A percentile compares a stretch with the other conserved stretches of the same genome.
Evolutionary conservation across 2,329 filamentous ascomycete genomes (phyloP).

Genomic region (Aspergillus aculeatinus): DNA sequence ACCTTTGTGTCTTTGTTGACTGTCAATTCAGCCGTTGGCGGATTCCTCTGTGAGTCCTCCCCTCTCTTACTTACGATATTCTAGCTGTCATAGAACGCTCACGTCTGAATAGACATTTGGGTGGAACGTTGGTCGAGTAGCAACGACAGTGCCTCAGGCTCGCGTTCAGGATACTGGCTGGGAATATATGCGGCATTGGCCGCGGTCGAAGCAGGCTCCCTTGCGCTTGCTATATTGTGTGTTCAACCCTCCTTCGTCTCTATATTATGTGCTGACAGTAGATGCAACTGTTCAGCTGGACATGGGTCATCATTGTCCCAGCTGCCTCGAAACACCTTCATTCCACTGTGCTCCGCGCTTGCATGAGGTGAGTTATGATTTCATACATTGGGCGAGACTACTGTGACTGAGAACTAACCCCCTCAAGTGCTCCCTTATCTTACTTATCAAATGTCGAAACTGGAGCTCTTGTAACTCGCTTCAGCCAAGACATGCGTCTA

Average conservation of each 20-base stretch:
- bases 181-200: conserved; percentile 19
- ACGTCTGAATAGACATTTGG: conserved; percentile 7
- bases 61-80: too few relatives aligned
- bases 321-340: conserved; percentile 25
- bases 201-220: conserved; percentile 7
- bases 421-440: conserved; percentile 36
- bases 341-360: conserved; percentile 17
- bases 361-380: too few relatives aligned
- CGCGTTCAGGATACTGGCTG: conserved; percentile 19
- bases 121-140: conserved; percentile 23
- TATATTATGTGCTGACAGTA: neutral
- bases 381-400: too few relatives aligned
- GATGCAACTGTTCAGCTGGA: conserved; percentile 6
- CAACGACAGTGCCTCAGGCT: conserved; percentile 4
- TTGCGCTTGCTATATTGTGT: neutral
- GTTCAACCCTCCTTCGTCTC: neutral
- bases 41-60: neutral
- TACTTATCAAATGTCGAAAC: conserved; percentile 47
- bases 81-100: too few relatives aligned
- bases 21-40: conserved; percentile 4
- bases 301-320: conserved; percentile 20
- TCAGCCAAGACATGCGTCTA: conserved; percentile 48
- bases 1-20: conserved; percentile 19
- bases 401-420: too few relatives aligned
- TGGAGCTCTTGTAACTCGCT: conserved; percentile 38